phyloP scores from a whole-genome alignment of 305 asterid genomes.

The Euphrasia arctica region DNA sequence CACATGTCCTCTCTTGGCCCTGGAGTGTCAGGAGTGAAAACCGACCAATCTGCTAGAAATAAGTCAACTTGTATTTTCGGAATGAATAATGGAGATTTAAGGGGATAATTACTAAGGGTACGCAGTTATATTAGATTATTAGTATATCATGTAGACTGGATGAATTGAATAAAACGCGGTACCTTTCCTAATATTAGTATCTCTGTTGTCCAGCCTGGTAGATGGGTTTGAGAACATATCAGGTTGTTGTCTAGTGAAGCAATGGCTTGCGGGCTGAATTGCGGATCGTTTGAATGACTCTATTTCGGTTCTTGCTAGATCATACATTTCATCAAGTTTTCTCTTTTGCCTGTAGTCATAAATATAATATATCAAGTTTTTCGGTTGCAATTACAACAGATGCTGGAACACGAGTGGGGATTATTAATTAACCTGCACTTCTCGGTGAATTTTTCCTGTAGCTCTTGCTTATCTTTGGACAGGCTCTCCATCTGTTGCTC shows the following conservation, averaged over 20 bases:
- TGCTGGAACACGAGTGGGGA: conserved; percentile 1
- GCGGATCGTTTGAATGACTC: conserved; percentile 71
- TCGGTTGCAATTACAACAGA: neutral
- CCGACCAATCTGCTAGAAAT: conserved; percentile 65
- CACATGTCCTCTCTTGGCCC: conserved; percentile 84
- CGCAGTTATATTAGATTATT: too few species aligned
- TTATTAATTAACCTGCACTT: conserved; percentile 68
- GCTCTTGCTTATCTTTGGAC: conserved; percentile 87
- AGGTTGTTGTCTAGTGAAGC: conserved; percentile 55
- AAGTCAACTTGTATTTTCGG: conserved; percentile 50
- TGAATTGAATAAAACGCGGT: conserved; percentile 21
- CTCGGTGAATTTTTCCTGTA: conserved; percentile 81
- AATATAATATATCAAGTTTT: conserved; percentile 2
- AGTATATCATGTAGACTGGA: neutral
- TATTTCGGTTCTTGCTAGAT: conserved; percentile 68
- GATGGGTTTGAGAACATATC: conserved; percentile 67
- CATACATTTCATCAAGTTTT: conserved; percentile 95
- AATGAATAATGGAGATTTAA: conserved; percentile 23
- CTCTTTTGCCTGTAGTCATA: conserved; percentile 72
- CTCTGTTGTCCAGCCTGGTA: conserved; percentile 57
- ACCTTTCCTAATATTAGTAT: conserved; percentile 55
- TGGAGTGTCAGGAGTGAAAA: conserved; percentile 91
- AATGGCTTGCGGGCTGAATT: conserved; percentile 58
- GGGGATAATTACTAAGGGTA: neutral
- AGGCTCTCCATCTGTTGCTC: conserved; percentile 81